Conservation (phyloP, 2,329 filamentous ascomycete genomes). For the Herpotrichia juniperi region DNA sequence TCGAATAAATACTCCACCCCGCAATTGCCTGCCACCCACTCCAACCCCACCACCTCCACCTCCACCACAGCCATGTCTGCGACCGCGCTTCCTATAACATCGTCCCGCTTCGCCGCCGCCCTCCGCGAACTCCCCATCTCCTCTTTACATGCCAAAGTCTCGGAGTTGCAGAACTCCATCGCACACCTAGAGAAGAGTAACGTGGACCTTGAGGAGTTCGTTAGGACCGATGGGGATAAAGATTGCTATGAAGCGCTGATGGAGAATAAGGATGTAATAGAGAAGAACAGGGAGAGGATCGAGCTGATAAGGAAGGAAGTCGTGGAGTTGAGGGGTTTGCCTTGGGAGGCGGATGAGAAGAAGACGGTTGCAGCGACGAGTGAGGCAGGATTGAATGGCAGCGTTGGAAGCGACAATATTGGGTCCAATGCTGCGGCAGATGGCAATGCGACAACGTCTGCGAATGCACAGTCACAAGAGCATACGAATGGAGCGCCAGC, state of each 20-base stretch:
- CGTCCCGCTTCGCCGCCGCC: slow-evolving; percentile 69
- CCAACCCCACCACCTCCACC: slow-evolving; percentile 3
- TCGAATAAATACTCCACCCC: slow-evolving; percentile 6
- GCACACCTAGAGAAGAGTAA: slow-evolving; percentile 77
- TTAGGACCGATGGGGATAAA: slow-evolving; percentile 57
- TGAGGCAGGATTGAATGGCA: background rate
- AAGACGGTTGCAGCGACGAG: background rate
- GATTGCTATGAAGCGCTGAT: slow-evolving; percentile 76
- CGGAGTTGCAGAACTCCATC: slow-evolving; percentile 77
- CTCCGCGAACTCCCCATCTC: slow-evolving; percentile 70
- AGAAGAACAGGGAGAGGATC: slow-evolving; percentile 70
- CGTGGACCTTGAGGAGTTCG: slow-evolving; percentile 71
- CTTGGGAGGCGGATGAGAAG: slow-evolving; percentile 50
- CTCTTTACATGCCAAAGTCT: slow-evolving; percentile 73
- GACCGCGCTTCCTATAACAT: slow-evolving; percentile 65
- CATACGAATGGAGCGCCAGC: slow-evolving; percentile 2
- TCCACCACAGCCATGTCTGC: slow-evolving; percentile 61
- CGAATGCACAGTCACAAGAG: slow-evolving; percentile 1
- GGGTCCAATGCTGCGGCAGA: background rate
- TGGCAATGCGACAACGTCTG: slow-evolving; percentile 5
- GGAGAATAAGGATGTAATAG: slow-evolving; percentile 74
- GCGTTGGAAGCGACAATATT: background rate
- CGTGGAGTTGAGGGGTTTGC: slow-evolving; percentile 61
- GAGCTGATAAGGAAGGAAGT: slow-evolving; percentile 69
- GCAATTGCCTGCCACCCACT: background rate